Conservation (phyloP, 2,329 filamentous ascomycete genomes). For the Pyrenochaeta sp. region DNA sequence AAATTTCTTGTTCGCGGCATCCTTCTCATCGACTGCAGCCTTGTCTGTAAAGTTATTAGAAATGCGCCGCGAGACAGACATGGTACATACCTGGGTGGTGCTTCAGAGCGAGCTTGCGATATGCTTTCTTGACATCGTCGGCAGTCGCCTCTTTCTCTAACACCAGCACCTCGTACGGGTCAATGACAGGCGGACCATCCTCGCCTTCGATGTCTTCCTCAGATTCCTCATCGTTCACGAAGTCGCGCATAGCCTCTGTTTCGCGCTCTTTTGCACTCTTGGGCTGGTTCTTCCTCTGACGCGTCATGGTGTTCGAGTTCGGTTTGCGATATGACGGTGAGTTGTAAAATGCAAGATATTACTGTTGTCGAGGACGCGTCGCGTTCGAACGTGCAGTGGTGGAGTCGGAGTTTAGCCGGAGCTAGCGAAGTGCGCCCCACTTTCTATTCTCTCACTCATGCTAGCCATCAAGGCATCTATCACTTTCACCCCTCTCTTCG, state of each 20-base stretch:
- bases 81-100: constrained; percentile 71
- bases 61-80: constrained; percentile 15
- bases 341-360: constrained; percentile 9
- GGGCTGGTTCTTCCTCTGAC: constrained; percentile 6
- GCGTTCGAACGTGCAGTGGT: constrained; percentile 25
- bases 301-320: constrained; percentile 11
- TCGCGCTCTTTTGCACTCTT: constrained; percentile 7
- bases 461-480: background rate
- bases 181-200: constrained; percentile 70
- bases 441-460: background rate
- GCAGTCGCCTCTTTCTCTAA: constrained; percentile 75
- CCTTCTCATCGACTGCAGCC: constrained; percentile 71
- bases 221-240: constrained; percentile 58
- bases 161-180: constrained; percentile 82
- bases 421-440: constrained; percentile 24
- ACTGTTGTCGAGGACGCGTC: constrained; percentile 30
- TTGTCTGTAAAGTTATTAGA: constrained; percentile 69
- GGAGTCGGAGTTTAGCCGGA: constrained; percentile 33
- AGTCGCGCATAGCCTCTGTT: constrained; percentile 7
- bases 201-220: constrained; percentile 34
- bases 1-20: constrained; percentile 79
- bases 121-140: constrained; percentile 86
- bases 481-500: constrained; percentile 12
- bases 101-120: constrained; percentile 88
- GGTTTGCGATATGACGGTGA: constrained; percentile 7